Percentiles rank a stretch among this genome's conserved stretches.
Evolutionary conservation across 2,329 filamentous ascomycete species (phyloP).

Genomic region (Pseudogymnoascus sp.): DNA sequence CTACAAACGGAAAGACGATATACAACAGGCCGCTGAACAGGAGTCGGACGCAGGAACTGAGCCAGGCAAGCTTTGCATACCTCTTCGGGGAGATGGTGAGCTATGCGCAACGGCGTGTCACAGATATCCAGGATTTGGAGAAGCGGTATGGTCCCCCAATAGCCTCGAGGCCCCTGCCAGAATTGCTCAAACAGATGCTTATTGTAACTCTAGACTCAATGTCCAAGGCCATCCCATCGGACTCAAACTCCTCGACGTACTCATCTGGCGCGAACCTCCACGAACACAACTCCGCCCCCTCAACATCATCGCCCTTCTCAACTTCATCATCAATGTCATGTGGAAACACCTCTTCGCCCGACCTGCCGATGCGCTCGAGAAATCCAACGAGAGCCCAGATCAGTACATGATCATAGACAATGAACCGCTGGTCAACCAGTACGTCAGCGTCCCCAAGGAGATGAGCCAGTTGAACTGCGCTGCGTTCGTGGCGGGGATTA

Average conservation of each 20-base stretch:
- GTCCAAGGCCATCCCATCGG: conserved; percentile 89
- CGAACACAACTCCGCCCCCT: conserved; percentile 70
- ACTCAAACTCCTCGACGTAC: conserved; percentile 87
- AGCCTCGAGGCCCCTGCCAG: neutral
- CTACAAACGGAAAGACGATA: conserved; percentile 92
- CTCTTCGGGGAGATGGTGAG: conserved; percentile 94
- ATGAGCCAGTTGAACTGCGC: conserved; percentile 97
- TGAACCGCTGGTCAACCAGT: conserved; percentile 90
- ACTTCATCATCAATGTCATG: conserved; percentile 87
- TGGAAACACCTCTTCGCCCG: conserved; percentile 90
- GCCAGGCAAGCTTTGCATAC: conserved; percentile 90
- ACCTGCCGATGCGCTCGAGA: conserved; percentile 86
- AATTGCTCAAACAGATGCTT: neutral
- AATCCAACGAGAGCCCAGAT: conserved; percentile 73
- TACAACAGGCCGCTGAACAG: conserved; percentile 94
- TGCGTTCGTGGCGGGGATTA: conserved; percentile 87
- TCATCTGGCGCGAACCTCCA: conserved; percentile 73
- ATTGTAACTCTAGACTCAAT: conserved; percentile 58
- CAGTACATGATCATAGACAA: conserved; percentile 99
- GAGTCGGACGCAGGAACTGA: conserved; percentile 78
- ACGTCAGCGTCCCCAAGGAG: conserved; percentile 86
- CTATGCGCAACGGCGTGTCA: conserved; percentile 85
- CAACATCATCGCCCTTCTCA: conserved; percentile 81
- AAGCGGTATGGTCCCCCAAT: conserved; percentile 54
- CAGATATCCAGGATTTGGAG: conserved; percentile 88